A percentile compares a stretch with the other conserved stretches of the same genome.
phyloP scores from a whole-genome alignment of 306 rosid genomes.

The Prunus fruticosa region DNA sequence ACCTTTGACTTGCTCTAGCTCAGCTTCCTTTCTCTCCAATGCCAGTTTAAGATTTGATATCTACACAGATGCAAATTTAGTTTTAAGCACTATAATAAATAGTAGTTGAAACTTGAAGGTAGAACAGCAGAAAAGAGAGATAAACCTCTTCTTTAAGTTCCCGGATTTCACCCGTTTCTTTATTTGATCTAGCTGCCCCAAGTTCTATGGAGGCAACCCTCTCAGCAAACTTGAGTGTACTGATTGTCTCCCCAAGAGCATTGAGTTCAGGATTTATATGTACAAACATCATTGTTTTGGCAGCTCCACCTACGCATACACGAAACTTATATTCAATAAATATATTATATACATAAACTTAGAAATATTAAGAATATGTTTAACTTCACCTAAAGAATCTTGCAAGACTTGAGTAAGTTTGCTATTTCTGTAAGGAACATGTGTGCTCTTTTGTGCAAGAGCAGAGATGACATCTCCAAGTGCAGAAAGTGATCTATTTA shows the following conservation, averaged over 20 bases:
- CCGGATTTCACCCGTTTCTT: conserved; percentile 82
- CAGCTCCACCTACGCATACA: conserved; percentile 72
- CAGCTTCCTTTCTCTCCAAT: conserved; percentile 78
- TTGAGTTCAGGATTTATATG: conserved; percentile 88
- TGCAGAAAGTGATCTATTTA: conserved; percentile 94
- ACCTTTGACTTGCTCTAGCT: conserved; percentile 62
- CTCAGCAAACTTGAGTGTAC: conserved; percentile 97
- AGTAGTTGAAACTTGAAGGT: background rate
- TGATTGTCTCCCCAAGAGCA: conserved; percentile 89
- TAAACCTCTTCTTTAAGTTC: conserved; percentile 92
- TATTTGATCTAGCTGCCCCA: conserved; percentile 87
- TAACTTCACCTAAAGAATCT: conserved; percentile 80
- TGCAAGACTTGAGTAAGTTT: conserved; percentile 95
- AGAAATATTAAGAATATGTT: background rate
- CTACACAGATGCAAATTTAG: conserved; percentile 27
- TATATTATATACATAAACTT: too few species aligned
- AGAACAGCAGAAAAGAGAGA: conserved; percentile 24
- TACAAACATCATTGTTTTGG: conserved; percentile 98
- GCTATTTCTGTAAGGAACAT: conserved; percentile 95
- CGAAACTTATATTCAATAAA: background rate
- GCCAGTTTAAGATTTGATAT: conserved; percentile 72
- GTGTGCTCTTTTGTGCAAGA: conserved; percentile 90
- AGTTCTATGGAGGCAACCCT: conserved; percentile 93
- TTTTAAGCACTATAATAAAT: background rate
- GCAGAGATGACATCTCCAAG: conserved; percentile 96